Base-by-base conservation (phyloP, 2,329 filamentous ascomycete species). In the Sporothrix humicola region DNA sequence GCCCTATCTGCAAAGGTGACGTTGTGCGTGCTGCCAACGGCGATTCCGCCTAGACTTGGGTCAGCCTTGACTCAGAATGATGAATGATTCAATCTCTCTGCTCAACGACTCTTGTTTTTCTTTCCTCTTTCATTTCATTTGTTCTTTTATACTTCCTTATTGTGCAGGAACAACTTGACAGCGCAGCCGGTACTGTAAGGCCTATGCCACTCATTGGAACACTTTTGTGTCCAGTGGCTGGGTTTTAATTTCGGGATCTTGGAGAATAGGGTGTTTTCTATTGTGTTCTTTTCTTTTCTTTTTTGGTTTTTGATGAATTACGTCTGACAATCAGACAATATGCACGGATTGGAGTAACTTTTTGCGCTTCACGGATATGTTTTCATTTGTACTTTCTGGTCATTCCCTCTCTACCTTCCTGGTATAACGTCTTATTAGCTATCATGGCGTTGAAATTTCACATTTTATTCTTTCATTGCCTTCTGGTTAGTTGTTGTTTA, bases 1-100 rank as follows among this genome's bases (percentile, higher is more conserved):
- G 96, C 79, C 96, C 96, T 0, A 98, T 99, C 75, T 99, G 96
- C 85, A 99, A 99, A 84, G 94, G 95, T 68, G 96, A 99, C 80
- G 96, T 99, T 50, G 95, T 99, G 17, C 85, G 88, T 26, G 72
- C 61, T 0, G 15, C 72, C 0, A n/a, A 48, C 1, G 73, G 75
- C 50, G 76, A 75, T 0, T 52, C 71, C 0, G 73, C 73, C 4
- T 74, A 63, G 46, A 10, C n/a, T 20, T 42, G 13, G 17, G 31
- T 5, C 31, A 37, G 31, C 31, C 31, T 7, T 7, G 31, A 37
- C 31, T 37, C 31, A 5, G 31, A 37, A 37, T 37, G 31, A 37
- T 37, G 31, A 37, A 46, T 10, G 23, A 8, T 9, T 37, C 31
- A 48, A n/a, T 15, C 44, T 13, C 52, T 66, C 26, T 42, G 10